Conservation (phyloP, 495 filamentous ascomycete species). For the Endocarpon pusillum region DNA sequence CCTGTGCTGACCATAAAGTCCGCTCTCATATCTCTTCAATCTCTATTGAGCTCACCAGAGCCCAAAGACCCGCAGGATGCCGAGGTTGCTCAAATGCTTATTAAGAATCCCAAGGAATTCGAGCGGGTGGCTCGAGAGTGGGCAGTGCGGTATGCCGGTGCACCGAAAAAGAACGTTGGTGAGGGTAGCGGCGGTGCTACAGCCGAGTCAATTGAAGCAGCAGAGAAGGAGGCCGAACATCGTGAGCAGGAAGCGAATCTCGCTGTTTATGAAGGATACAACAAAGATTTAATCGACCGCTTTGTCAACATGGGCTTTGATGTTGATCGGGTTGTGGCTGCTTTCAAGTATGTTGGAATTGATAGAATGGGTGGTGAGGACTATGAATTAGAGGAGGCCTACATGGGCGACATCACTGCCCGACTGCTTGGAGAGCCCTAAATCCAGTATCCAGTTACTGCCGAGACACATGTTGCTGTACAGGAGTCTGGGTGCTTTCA, state of each 20-base stretch:
- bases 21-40: slow-evolving; percentile 80
- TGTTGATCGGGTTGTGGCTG: slow-evolving; percentile 68
- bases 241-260: slow-evolving; percentile 25
- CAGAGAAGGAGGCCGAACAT: slow-evolving; percentile 27
- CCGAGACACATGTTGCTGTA: too few species aligned
- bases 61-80: slow-evolving; percentile 95
- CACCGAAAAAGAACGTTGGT: slow-evolving; percentile 38
- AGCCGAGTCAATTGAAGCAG: slow-evolving; percentile 30
- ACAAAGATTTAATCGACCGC: slow-evolving; percentile 68
- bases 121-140: slow-evolving; percentile 74
- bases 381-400: slow-evolving; percentile 69
- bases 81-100: slow-evolving; percentile 84
- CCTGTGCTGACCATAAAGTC: slow-evolving; percentile 94
- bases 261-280: slow-evolving; percentile 67
- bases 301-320: slow-evolving; percentile 92
- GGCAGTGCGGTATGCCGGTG: slow-evolving; percentile 70
- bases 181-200: slow-evolving; percentile 33
- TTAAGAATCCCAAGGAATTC: slow-evolving; percentile 61
- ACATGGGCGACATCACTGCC: slow-evolving; percentile 79
- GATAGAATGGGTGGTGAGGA: slow-evolving; percentile 59
- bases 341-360: slow-evolving; percentile 69
- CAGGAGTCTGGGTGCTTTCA: too few species aligned
- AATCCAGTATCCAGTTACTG: too few species aligned
- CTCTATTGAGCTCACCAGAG: slow-evolving; percentile 81
- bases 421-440: slow-evolving; percentile 62